These are phyloP conservation scores for Sclerotinia glacialis DNA, from an alignment of 2,329 filamentous ascomycete genomes.

Conservation along the genomic window DNA sequence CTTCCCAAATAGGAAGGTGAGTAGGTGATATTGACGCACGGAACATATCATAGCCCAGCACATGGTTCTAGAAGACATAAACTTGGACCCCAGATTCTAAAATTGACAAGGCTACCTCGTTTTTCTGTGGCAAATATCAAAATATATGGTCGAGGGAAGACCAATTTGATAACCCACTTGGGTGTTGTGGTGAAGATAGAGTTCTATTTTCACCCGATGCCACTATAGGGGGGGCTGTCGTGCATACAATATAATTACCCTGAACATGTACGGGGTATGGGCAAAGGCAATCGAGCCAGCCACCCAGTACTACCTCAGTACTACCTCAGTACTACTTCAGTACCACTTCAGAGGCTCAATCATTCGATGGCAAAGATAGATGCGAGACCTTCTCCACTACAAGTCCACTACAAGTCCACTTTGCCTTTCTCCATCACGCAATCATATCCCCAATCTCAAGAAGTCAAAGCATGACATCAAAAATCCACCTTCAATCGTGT, in stretches of 20 bases:
- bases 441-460: constrained; percentile 3
- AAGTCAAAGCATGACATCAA: not conserved
- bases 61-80: constrained; percentile 22
- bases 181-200: constrained; percentile 1
- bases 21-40: constrained; percentile 13
- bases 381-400: not conserved
- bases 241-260: not conserved
- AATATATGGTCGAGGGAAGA: too few species aligned
- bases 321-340: too few species aligned
- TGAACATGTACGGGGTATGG: not conserved
- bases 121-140: constrained; percentile 16
- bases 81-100: constrained; percentile 21
- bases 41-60: constrained; percentile 17
- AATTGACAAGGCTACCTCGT: constrained; percentile 11
- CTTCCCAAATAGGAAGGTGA: constrained; percentile 12
- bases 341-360: too few species aligned
- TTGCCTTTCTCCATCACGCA: constrained; percentile 8
- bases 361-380: not conserved
- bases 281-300: not conserved
- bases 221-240: not conserved
- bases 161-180: not conserved
- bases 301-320: not conserved
- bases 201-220: constrained; percentile 7
- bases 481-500: constrained; percentile 1
- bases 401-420: too few species aligned